A percentile compares a stretch with the other conserved stretches of the same genome.
phyloP scores from a whole-genome alignment of 2,329 filamentous ascomycete genomes.

The Ambrosiella cleistominuta region DNA sequence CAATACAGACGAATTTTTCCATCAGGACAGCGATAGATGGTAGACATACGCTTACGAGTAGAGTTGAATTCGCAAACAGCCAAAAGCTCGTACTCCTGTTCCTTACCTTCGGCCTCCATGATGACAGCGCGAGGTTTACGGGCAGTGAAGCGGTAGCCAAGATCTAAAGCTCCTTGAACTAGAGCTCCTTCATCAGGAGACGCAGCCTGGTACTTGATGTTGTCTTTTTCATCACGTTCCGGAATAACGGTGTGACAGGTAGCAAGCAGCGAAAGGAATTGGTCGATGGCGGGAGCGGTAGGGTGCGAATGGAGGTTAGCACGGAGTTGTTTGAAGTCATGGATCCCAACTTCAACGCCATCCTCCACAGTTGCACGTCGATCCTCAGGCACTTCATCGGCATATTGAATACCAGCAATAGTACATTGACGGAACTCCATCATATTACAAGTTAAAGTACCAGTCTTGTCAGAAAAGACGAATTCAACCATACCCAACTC shows the following conservation, averaged over 20 bases:
- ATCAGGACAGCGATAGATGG: constrained; percentile 90
- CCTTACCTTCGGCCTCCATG: constrained; percentile 54
- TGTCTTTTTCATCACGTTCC: constrained; percentile 61
- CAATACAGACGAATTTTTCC: constrained; percentile 87
- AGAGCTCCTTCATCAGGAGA: constrained; percentile 96
- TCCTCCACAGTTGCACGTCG: constrained; percentile 68
- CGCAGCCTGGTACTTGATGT: constrained; percentile 94
- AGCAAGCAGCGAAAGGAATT: constrained; percentile 73
- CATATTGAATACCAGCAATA: constrained; percentile 86
- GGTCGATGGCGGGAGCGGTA: constrained; percentile 40
- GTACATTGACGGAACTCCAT: constrained; percentile 97
- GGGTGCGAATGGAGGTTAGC: constrained; percentile 46
- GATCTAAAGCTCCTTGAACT: constrained; percentile 68
- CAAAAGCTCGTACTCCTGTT: constrained; percentile 72
- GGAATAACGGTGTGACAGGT: constrained; percentile 97
- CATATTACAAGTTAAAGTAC: constrained; percentile 87
- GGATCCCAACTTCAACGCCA: constrained; percentile 58
- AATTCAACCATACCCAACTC: constrained; percentile 97
- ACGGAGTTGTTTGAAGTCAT: constrained; percentile 62
- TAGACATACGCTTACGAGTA: constrained; percentile 91
- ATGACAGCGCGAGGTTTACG: constrained; percentile 79
- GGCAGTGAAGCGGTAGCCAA: constrained; percentile 82
- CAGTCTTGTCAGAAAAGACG: constrained; percentile 96
- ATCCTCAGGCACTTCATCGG: constrained; percentile 82
- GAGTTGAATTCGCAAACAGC: constrained; percentile 95